Conservation (phyloP, 148 eudicot species). For the Chenopodium suecicum region DNA sequence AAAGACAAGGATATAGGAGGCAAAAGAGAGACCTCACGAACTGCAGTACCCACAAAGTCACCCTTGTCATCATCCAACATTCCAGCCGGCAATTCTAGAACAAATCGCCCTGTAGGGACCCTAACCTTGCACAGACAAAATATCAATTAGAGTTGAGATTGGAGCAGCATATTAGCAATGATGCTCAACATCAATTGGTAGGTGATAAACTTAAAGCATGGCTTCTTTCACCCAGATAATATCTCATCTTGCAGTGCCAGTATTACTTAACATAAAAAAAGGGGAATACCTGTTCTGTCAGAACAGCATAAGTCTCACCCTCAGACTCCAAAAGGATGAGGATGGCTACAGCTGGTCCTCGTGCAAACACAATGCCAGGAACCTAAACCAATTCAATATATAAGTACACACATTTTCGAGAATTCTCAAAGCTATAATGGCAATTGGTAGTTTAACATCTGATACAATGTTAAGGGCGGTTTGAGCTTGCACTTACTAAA, state of each 20-base stretch:
- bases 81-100: conserved; percentile 96
- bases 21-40: conserved; percentile 70
- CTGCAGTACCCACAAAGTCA: conserved; percentile 87
- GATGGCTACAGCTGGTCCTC: conserved; percentile 97
- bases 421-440: neutral
- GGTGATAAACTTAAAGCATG: neutral
- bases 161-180: neutral
- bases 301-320: conserved; percentile 85
- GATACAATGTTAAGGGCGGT: neutral
- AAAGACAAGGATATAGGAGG: neutral
- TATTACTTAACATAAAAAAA: neutral
- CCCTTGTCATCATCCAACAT: conserved; percentile 94
- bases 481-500: neutral
- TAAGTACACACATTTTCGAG: conserved; percentile 4
- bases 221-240: neutral
- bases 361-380: conserved; percentile 97
- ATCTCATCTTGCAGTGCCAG: neutral
- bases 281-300: conserved; percentile 76
- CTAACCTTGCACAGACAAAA: conserved; percentile 58
- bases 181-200: neutral
- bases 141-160: conserved; percentile 2
- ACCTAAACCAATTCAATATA: conserved; percentile 42
- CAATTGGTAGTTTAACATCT: neutral
- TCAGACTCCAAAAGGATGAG: conserved; percentile 87
- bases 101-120: conserved; percentile 85